Evolutionary conservation across 2,329 filamentous ascomycete species (phyloP).

Genomic region (Diaporthe eres): DNA sequence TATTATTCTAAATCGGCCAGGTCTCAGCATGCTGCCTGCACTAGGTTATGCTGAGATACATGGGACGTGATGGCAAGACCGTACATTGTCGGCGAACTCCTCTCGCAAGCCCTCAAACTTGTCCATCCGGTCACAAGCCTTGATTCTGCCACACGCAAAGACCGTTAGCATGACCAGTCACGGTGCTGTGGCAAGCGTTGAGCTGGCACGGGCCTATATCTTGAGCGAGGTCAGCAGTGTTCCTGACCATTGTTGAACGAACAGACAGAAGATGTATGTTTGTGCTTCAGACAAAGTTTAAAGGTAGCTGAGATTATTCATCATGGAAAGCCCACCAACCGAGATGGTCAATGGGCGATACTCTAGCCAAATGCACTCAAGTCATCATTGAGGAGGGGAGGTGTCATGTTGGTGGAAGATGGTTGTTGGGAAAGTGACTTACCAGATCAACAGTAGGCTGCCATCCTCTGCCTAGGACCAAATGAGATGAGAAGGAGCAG

Average conservation of each 20-base stretch:
- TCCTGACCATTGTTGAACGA: slow-evolving; percentile 41
- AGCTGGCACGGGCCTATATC: slow-evolving; percentile 29
- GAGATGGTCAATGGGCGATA: slow-evolving; percentile 75
- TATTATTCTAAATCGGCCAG: slow-evolving; percentile 75
- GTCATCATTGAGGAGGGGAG: slow-evolving; percentile 84
- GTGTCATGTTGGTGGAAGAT: slow-evolving; percentile 29
- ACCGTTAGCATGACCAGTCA: slow-evolving; percentile 44
- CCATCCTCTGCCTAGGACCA: slow-evolving; percentile 25
- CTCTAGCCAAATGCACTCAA: slow-evolving; percentile 99
- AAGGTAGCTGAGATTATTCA: slow-evolving; percentile 99
- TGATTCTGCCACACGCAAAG: slow-evolving; percentile 73
- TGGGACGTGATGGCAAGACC: slow-evolving; percentile 51
- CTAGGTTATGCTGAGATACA: slow-evolving; percentile 50
- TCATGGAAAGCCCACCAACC: slow-evolving; percentile 84
- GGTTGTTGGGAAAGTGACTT: slow-evolving; percentile 49
- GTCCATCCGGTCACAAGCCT: slow-evolving; percentile 93
- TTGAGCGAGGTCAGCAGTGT: slow-evolving; percentile 43
- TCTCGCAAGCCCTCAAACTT: slow-evolving; percentile 84
- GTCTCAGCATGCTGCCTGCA: slow-evolving; percentile 62
- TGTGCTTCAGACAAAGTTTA: slow-evolving; percentile 83
- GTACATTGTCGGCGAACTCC: slow-evolving; percentile 91
- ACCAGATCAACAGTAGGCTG: slow-evolving; percentile 51
- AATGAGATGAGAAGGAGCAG: slow-evolving; percentile 43
- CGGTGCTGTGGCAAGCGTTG: slow-evolving; percentile 15
- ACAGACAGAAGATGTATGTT: slow-evolving; percentile 44